Evolutionary conservation across 2,329 filamentous ascomycete genomes (phyloP).

Genomic region (Talaromyces marneffei): DNA sequence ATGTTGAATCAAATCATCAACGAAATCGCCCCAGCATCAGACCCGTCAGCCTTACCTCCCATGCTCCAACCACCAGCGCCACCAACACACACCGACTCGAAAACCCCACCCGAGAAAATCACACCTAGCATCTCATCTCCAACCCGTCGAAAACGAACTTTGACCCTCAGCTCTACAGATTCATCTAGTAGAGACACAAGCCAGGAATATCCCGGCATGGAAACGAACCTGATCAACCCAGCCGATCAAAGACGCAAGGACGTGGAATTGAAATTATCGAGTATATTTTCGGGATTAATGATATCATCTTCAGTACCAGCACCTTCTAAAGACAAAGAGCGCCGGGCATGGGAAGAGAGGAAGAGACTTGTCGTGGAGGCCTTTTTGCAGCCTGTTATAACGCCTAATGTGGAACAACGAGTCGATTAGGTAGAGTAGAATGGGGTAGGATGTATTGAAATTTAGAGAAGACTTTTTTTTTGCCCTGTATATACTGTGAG

Average conservation of each 20-base stretch:
- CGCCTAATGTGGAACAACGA: conserved; percentile 26
- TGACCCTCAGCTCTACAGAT: conserved; percentile 23
- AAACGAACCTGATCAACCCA: conserved; percentile 36
- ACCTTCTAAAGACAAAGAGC: conserved; percentile 52
- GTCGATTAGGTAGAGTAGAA: not conserved
- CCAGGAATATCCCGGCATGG: not conserved
- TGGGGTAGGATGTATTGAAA: not conserved
- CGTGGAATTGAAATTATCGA: conserved; percentile 58
- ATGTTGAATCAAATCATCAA: conserved; percentile 60
- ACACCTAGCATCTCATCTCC: conserved; percentile 15
- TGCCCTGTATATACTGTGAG: not conserved
- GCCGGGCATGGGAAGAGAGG: conserved; percentile 55
- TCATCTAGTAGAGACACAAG: conserved; percentile 20
- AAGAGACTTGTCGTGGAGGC: conserved; percentile 63
- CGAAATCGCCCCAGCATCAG: conserved; percentile 46
- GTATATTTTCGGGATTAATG: conserved; percentile 59
- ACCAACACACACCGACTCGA: conserved; percentile 9
- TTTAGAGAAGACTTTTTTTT: not conserved
- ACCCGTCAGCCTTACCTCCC: conserved; percentile 16
- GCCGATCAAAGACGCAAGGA: conserved; percentile 51
- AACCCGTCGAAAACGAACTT: conserved; percentile 22
- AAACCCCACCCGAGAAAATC: conserved; percentile 12
- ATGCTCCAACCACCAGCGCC: conserved; percentile 16
- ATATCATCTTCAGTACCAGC: conserved; percentile 47
- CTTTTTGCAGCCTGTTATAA: conserved; percentile 51